phyloP scores from a whole-genome alignment of 306 rosid species.

The Biancaea sappan region DNA sequence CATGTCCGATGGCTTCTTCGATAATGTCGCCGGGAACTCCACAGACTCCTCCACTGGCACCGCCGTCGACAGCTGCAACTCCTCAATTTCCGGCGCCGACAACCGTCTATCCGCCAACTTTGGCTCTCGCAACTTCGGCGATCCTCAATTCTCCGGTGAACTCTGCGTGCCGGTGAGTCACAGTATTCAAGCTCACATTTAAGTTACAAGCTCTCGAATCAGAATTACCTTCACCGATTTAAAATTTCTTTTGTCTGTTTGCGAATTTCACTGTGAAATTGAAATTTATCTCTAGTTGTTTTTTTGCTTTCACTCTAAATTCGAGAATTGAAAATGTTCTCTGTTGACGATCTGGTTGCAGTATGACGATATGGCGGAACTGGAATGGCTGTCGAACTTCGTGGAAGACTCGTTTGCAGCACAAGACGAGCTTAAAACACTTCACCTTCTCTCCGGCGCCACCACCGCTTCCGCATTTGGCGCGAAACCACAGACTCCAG shows the following conservation, averaged over 20 bases:
- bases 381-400: slow-evolving; percentile 72
- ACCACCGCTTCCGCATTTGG: slow-evolving; percentile 1
- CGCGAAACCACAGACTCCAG: slow-evolving; percentile 56
- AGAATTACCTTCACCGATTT: not conserved
- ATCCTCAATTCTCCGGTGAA: slow-evolving; percentile 73
- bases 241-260: not conserved
- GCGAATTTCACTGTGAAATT: not conserved
- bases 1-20: slow-evolving; percentile 64
- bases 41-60: slow-evolving; percentile 68
- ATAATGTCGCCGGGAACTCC: slow-evolving; percentile 67
- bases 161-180: slow-evolving; percentile 80
- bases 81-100: slow-evolving; percentile 61
- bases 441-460: slow-evolving; percentile 50
- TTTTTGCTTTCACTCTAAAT: not conserved
- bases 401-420: slow-evolving; percentile 63
- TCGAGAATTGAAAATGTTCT: slow-evolving; percentile 16
- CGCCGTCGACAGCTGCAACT: slow-evolving; percentile 76
- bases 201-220: not conserved
- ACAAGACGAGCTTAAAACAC: slow-evolving; percentile 66
- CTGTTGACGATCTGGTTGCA: slow-evolving; percentile 29
- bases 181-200: not conserved
- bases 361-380: slow-evolving; percentile 71
- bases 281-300: not conserved
- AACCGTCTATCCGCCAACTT: slow-evolving; percentile 50
- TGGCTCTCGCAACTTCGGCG: slow-evolving; percentile 57